phyloP scores from a whole-genome alignment of 192 early-diverging fungal species.

The Backusella luteola region DNA sequence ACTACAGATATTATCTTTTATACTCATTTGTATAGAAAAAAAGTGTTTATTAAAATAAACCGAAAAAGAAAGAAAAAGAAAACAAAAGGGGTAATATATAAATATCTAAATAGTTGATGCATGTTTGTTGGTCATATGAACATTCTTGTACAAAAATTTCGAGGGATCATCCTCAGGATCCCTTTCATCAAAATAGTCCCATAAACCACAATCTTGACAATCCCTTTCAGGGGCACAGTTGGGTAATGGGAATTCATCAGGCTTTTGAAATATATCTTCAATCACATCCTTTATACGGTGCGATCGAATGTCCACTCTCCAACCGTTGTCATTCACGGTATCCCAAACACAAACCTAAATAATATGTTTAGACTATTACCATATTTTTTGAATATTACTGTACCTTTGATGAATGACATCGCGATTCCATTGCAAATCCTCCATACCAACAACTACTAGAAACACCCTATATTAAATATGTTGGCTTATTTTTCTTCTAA shows the following conservation, averaged over 20 bases:
- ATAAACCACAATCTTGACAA: conserved; percentile 76
- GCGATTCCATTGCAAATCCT: conserved; percentile 79
- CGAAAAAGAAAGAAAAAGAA: not conserved
- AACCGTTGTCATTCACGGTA: conserved; percentile 58
- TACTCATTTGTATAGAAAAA: not conserved
- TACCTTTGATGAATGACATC: conserved; percentile 77
- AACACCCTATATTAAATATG: conserved; percentile 40
- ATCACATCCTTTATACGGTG: conserved; percentile 84
- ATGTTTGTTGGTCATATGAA: not conserved
- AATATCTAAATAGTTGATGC: not conserved
- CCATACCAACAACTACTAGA: conserved; percentile 64
- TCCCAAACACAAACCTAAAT: conserved; percentile 58
- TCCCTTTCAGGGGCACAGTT: conserved; percentile 37
- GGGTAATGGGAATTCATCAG: conserved; percentile 34
- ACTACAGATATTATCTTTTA: not conserved
- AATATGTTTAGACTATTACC: not conserved
- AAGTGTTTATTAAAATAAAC: not conserved
- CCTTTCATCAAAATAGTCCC: conserved; percentile 55
- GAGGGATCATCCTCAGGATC: conserved; percentile 8
- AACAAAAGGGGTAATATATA: not conserved
- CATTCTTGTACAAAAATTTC: not conserved
- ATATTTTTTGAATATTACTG: no score
- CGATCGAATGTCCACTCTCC: conserved; percentile 67
- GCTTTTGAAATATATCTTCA: conserved; percentile 51
- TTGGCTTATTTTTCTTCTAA: not conserved